phyloP scores from a whole-genome alignment of 371 early-diverging fungal genomes.

The Mucor indicus region DNA sequence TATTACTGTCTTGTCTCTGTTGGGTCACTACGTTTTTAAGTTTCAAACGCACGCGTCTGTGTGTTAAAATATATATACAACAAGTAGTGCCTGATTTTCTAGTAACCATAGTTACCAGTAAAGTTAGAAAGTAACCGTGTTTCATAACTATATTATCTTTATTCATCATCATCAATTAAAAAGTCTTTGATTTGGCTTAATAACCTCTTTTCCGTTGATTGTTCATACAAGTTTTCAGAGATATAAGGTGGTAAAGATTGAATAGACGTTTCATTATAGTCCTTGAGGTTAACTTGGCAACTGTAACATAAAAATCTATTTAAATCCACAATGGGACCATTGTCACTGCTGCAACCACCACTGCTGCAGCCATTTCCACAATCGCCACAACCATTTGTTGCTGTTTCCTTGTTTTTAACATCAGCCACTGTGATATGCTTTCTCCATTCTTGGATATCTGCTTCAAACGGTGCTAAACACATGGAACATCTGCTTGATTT shows the following conservation, averaged over 20 bases:
- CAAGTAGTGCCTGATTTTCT: no score
- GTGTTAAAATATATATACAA: no score
- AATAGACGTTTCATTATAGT: constrained; percentile 25
- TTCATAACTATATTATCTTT: constrained; percentile 4
- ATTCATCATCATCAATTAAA: constrained; percentile 43
- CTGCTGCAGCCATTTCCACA: constrained; percentile 24
- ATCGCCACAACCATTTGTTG: neutral
- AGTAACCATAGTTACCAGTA: no score
- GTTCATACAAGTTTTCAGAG: constrained; percentile 17
- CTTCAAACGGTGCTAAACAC: constrained; percentile 58
- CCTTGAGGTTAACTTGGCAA: constrained; percentile 56
- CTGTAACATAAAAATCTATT: constrained; percentile 54
- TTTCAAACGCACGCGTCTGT: no score
- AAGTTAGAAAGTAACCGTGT: no score
- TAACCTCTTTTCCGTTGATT: constrained; percentile 38
- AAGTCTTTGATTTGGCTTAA: constrained; percentile 57
- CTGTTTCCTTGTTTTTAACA: constrained; percentile 7
- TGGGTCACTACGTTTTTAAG: no score
- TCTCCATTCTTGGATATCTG: constrained; percentile 51
- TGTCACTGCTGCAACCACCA: neutral
- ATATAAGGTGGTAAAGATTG: constrained; percentile 23
- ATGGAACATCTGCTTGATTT: constrained; percentile 45
- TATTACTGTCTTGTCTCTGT: no score
- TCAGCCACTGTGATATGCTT: constrained; percentile 51
- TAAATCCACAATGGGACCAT: constrained; percentile 27